These are phyloP conservation scores for Cladophialophora yegresii DNA, from an alignment of 2,329 filamentous ascomycete genomes.

Conservation along the genomic window DNA sequence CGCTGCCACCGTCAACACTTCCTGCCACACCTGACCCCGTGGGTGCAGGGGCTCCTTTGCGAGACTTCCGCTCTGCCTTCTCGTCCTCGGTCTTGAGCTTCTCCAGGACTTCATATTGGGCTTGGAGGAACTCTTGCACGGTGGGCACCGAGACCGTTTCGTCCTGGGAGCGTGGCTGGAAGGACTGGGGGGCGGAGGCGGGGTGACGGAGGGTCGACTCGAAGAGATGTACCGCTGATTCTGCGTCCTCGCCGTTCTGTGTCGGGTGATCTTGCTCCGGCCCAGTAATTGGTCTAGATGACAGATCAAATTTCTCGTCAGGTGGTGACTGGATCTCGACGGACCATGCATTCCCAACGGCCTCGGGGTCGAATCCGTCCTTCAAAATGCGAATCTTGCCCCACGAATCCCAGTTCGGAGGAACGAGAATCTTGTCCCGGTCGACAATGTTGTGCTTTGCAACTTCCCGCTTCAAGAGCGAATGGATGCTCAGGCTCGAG, in stretches of 20 bases:
- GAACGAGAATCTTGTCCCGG: conserved; percentile 89
- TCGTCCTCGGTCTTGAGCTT: conserved; percentile 60
- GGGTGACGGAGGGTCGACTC: conserved; percentile 31
- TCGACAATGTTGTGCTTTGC: conserved; percentile 91
- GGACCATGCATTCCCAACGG: conserved; percentile 80
- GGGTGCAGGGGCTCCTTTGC: conserved; percentile 23
- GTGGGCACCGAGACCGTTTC: conserved; percentile 62
- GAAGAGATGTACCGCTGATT: conserved; percentile 30
- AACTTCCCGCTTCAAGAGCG: conserved; percentile 73
- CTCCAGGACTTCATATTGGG: conserved; percentile 76
- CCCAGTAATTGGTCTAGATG: conserved; percentile 29
- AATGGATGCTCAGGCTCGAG: conserved; percentile 82
- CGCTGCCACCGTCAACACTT: conserved; percentile 42
- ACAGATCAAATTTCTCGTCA: conserved; percentile 39
- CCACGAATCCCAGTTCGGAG: conserved; percentile 98
- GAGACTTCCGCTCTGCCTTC: conserved; percentile 40
- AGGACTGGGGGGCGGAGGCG: conserved; percentile 24
- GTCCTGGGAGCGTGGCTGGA: conserved; percentile 44
- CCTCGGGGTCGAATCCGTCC: conserved; percentile 90
- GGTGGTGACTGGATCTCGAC: conserved; percentile 69
- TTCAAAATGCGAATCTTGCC: conserved; percentile 91
- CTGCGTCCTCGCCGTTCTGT: conserved; percentile 31
- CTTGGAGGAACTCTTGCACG: conserved; percentile 73
- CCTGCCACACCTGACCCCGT: conserved; percentile 36
- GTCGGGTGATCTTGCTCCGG: conserved; percentile 38